A percentile compares a stretch with the other conserved stretches of the same genome.
Conservation (phyloP, 1,284 basidiomycete species). For the Boletellus sp. region DNA sequence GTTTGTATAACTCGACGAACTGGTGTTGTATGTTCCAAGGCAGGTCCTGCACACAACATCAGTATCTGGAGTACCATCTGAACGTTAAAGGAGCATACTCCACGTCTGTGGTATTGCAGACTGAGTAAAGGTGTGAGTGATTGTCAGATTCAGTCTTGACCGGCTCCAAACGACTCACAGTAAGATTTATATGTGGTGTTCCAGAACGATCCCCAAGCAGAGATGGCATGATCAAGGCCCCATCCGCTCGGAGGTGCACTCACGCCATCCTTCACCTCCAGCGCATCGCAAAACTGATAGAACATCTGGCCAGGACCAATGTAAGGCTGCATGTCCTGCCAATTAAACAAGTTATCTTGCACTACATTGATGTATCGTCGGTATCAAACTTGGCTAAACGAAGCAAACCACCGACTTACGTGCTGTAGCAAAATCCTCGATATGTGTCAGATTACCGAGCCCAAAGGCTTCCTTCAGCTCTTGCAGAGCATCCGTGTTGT, state of each 20-base stretch:
- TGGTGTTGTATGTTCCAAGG: constrained; percentile 44
- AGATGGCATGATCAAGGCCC: constrained; percentile 60
- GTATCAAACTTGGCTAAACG: not conserved
- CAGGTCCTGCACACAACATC: constrained; percentile 34
- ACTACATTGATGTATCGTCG: constrained; percentile 32
- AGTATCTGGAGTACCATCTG: not conserved
- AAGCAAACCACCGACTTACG: constrained; percentile 23
- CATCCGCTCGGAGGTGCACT: constrained; percentile 54
- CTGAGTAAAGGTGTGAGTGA: constrained; percentile 19
- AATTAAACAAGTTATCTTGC: constrained; percentile 49
- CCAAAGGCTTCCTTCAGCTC: constrained; percentile 57
- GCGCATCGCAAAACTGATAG: constrained; percentile 67
- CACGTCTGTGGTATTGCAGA: constrained; percentile 36
- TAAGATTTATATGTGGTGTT: constrained; percentile 36
- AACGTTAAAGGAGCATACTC: constrained; percentile 34
- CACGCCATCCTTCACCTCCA: constrained; percentile 64
- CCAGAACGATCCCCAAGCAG: constrained; percentile 58
- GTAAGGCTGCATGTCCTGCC: constrained; percentile 43
- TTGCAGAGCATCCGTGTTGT: constrained; percentile 44
- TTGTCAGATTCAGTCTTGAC: too few species aligned
- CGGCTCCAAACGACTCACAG: constrained; percentile 26
- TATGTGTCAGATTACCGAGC: constrained; percentile 51
- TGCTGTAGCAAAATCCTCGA: constrained; percentile 65
- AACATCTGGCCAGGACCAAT: constrained; percentile 42
- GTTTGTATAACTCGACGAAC: constrained; percentile 37